These are phyloP conservation scores for Fomitopsis schrenkii DNA, from an alignment of 1,284 basidiomycete species.

Conservation along the genomic window DNA sequence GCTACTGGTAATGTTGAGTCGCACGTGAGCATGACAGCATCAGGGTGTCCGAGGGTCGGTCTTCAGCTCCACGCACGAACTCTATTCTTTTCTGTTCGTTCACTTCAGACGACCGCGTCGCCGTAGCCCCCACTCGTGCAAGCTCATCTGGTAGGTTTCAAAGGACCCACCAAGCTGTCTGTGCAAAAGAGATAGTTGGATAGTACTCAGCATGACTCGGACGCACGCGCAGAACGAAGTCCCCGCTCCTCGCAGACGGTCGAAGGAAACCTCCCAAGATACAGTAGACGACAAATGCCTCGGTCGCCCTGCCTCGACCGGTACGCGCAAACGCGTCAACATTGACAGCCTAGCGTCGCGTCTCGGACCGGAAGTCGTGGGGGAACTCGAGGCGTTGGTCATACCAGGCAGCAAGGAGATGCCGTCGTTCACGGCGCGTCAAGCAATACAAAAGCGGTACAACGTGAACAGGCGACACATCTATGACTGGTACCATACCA, in stretches of 20 bases:
- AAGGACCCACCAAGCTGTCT: not conserved
- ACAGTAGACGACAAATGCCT: not conserved
- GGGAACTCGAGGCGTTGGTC: slow-evolving; percentile 63
- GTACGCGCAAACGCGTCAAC: slow-evolving; percentile 28
- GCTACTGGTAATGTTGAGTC: too few species aligned
- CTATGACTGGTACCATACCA: slow-evolving; percentile 69
- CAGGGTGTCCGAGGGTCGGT: not conserved
- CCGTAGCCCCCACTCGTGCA: not conserved
- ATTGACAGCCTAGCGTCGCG: slow-evolving; percentile 55
- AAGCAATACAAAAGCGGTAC: slow-evolving; percentile 63
- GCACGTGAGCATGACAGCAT: too few species aligned
- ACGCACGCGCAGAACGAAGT: slow-evolving; percentile 9
- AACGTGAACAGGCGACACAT: slow-evolving; percentile 67
- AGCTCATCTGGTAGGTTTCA: not conserved
- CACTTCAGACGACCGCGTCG: slow-evolving; percentile 5
- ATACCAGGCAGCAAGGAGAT: slow-evolving; percentile 63
- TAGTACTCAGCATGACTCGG: not conserved
- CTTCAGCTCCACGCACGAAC: not conserved
- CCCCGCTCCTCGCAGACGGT: slow-evolving; percentile 13
- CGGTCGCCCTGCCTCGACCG: slow-evolving; percentile 9
- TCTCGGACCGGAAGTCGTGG: slow-evolving; percentile 59
- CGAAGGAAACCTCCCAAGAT: slow-evolving; percentile 5
- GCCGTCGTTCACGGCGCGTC: slow-evolving; percentile 66
- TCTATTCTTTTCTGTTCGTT: not conserved
- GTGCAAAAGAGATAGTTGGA: not conserved